Percentiles rank a stretch among this genome's conserved stretches.
phyloP scores from a whole-genome alignment of 2,329 filamentous ascomycete genomes.

The Penicillium sp. region DNA sequence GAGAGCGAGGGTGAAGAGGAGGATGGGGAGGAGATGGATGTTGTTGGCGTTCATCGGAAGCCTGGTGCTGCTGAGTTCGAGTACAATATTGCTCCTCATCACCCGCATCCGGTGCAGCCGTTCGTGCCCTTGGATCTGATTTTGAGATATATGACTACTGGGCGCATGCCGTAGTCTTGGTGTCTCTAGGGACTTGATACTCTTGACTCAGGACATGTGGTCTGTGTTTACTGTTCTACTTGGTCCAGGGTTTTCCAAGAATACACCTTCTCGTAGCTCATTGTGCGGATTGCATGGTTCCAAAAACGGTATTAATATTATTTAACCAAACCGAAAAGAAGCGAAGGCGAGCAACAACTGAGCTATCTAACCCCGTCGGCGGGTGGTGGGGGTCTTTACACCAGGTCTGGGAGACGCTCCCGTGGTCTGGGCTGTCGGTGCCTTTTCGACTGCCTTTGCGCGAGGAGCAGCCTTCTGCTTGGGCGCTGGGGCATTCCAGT shows the following conservation, averaged over 20 bases:
- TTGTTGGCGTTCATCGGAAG: constrained; percentile 32
- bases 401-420: constrained; percentile 36
- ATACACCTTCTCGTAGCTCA: not conserved
- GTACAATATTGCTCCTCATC: constrained; percentile 29
- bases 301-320: constrained; percentile 11
- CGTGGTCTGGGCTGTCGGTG: constrained; percentile 31
- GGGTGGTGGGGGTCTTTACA: constrained; percentile 47
- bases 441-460: constrained; percentile 23
- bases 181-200: not conserved
- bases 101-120: constrained; percentile 18
- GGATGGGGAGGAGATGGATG: constrained; percentile 40
- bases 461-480: constrained; percentile 30
- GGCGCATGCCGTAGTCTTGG: constrained; percentile 20
- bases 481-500: constrained; percentile 65
- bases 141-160: constrained; percentile 46
- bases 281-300: constrained; percentile 3
- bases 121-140: constrained; percentile 41
- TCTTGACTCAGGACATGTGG: not conserved
- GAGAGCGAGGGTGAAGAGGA: constrained; percentile 48
- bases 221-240: not conserved
- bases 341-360: not conserved
- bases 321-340: constrained; percentile 10
- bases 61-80: constrained; percentile 26
- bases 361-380: constrained; percentile 44
- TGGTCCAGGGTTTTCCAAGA: not conserved